These are phyloP conservation scores for Anisodus tanguticus DNA, from an alignment of 257 asterid genomes.

Conservation along the genomic window DNA sequence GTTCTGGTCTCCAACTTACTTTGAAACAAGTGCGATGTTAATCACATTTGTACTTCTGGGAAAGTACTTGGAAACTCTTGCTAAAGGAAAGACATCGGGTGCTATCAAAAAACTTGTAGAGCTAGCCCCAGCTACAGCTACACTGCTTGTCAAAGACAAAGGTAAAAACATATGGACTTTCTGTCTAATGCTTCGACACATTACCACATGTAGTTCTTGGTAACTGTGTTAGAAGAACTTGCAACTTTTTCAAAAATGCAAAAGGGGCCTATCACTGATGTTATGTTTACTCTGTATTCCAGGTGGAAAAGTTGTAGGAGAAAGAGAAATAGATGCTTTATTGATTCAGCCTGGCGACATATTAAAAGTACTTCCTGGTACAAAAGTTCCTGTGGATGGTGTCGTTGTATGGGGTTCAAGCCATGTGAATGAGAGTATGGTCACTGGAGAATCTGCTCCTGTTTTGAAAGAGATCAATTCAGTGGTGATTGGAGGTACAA, in stretches of 20 bases:
- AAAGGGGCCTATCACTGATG: constrained; percentile 3
- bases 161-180: constrained; percentile 45
- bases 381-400: constrained; percentile 94
- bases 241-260: neutral
- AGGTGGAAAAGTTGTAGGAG: constrained; percentile 85
- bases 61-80: constrained; percentile 89
- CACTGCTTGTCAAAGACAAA: constrained; percentile 68
- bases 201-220: neutral
- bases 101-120: constrained; percentile 96
- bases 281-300: constrained; percentile 34
- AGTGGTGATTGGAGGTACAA: constrained; percentile 87
- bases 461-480: constrained; percentile 69
- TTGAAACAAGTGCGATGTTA: constrained; percentile 98
- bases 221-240: neutral
- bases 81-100: constrained; percentile 97
- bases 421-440: constrained; percentile 95
- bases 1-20: constrained; percentile 89
- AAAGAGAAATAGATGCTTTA: constrained; percentile 90
- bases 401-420: constrained; percentile 96
- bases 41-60: constrained; percentile 95
- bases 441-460: constrained; percentile 95
- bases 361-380: constrained; percentile 90
- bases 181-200: constrained; percentile 1
- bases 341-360: constrained; percentile 92
- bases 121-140: constrained; percentile 93